A percentile compares a stretch with the other conserved stretches of the same genome.
Evolutionary conservation across 805 yeast species (phyloP).

Genomic region (Wickerhamiella hasegawae): DNA sequence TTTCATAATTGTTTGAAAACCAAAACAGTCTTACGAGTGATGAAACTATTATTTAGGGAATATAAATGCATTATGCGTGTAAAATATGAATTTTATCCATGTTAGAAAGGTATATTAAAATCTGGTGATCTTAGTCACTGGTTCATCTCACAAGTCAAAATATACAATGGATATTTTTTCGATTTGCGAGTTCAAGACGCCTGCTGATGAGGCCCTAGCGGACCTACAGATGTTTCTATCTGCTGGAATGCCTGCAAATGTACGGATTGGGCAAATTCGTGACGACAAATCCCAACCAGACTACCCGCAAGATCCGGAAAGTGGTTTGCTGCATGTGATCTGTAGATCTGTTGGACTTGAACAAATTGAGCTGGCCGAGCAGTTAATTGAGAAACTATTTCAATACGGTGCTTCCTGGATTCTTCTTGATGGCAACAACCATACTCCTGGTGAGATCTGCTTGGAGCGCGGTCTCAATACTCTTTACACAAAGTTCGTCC

Average conservation of each 20-base stretch:
- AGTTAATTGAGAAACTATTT: slow-evolving; percentile 49
- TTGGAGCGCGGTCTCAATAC: slow-evolving; percentile 34
- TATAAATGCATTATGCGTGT: too few species aligned
- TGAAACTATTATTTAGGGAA: too few species aligned
- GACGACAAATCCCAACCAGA: too few species aligned
- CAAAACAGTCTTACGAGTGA: too few species aligned
- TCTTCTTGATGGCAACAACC: slow-evolving; percentile 48
- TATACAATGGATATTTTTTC: slow-evolving; percentile 14
- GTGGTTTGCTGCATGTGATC: slow-evolving; percentile 13
- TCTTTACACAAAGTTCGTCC: slow-evolving; percentile 35
- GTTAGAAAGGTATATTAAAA: too few species aligned
- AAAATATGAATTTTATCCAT: too few species aligned
- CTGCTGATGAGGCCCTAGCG: slow-evolving; percentile 9
- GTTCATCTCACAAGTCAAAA: too few species aligned
- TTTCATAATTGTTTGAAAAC: too few species aligned
- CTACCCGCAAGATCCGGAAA: slow-evolving; percentile 11
- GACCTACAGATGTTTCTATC: slow-evolving; percentile 11
- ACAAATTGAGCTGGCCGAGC: slow-evolving; percentile 9
- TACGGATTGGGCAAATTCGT: slow-evolving; percentile 13
- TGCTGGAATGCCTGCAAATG: slow-evolving; percentile 18
- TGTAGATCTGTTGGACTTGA: slow-evolving; percentile 7
- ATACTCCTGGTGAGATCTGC: slow-evolving; percentile 77
- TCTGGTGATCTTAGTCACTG: too few species aligned
- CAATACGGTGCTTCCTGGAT: slow-evolving; percentile 92
- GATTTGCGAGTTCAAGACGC: slow-evolving; percentile 12